Conservation (phyloP, 768 basidiomycete genomes). For the Pulveroboletus sp. region DNA sequence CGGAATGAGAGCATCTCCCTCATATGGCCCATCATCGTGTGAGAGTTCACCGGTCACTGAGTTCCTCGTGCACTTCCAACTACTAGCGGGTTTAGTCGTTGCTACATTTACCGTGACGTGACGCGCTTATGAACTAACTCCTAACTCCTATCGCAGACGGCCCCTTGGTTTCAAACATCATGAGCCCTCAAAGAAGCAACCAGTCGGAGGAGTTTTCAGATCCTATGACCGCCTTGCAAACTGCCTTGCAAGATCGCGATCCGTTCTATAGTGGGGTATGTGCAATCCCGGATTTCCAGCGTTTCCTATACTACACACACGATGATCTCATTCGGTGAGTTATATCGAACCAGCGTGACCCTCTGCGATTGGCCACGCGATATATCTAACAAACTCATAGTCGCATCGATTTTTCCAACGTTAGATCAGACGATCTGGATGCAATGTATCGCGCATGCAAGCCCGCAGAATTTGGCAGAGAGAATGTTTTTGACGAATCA, state of each 20-base stretch:
- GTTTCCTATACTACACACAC: not conserved
- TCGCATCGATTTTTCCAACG: not conserved
- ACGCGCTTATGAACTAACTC: no score
- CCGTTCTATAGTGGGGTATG: not conserved
- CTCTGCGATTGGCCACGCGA: no score
- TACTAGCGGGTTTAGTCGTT: no score
- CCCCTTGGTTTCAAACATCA: no score
- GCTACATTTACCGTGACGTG: no score
- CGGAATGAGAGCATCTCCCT: no score
- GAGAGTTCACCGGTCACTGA: no score
- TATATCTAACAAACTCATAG: not conserved
- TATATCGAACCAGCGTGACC: no score
- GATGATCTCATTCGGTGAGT: not conserved
- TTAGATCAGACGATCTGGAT: not conserved
- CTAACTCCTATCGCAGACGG: no score
- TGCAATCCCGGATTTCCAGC: not conserved
- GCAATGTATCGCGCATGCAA: constrained; percentile 34
- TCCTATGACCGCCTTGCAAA: not conserved
- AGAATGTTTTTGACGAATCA: constrained; percentile 42
- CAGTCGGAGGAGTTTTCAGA: not conserved
- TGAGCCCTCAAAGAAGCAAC: no score
- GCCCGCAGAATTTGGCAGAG: constrained; percentile 39
- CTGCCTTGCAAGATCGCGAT: not conserved
- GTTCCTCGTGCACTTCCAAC: no score
- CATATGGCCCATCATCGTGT: no score